Evolutionary conservation across 495 filamentous ascomycete species (phyloP).

Genomic region (Cairneyella variabilis): DNA sequence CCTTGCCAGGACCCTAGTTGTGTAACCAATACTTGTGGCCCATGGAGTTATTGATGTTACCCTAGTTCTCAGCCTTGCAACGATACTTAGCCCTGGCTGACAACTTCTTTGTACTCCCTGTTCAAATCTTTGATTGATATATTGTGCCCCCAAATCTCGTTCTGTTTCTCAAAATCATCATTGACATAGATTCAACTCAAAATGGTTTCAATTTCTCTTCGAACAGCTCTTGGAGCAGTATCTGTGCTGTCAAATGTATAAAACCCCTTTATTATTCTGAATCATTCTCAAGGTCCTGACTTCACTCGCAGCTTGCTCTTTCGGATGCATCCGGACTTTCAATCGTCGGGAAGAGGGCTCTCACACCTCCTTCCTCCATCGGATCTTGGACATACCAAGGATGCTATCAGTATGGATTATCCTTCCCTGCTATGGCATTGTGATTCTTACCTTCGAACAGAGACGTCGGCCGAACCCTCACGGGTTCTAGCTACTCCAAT

Average conservation of each 20-base stretch:
- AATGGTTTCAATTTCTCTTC: not conserved
- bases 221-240: not conserved
- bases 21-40: too few relatives aligned
- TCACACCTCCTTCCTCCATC: not conserved
- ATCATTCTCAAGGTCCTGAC: not conserved
- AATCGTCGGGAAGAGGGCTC: not conserved
- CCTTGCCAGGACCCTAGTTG: too few relatives aligned
- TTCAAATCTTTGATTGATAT: too few relatives aligned
- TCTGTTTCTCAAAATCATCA: too few relatives aligned
- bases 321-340: not conserved
- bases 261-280: not conserved
- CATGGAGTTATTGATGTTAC: too few relatives aligned
- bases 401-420: slow-evolving; percentile 6
- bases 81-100: too few relatives aligned
- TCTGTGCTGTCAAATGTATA: not conserved
- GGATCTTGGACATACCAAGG: slow-evolving; percentile 12
- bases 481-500: not conserved
- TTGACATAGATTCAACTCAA: too few relatives aligned
- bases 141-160: too few relatives aligned
- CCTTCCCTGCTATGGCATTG: not conserved
- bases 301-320: not conserved
- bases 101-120: too few relatives aligned
- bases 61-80: too few relatives aligned
- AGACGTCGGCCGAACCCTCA: slow-evolving; percentile 15
- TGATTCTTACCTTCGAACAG: not conserved